phyloP scores from a whole-genome alignment of 352 stramenopile species.

The Aphanomyces invadans region DNA sequence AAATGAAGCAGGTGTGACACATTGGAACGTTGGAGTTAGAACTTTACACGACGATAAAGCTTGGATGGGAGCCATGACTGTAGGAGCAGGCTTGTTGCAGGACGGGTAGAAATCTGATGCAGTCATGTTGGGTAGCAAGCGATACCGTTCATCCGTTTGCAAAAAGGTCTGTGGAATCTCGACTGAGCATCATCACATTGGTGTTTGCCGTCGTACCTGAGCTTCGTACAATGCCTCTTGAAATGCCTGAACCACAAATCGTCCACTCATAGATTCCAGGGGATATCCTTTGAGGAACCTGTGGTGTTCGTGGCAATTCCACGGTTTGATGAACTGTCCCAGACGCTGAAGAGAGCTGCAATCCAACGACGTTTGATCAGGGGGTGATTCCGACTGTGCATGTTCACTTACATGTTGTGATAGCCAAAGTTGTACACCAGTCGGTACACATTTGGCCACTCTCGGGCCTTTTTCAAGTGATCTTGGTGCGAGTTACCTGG shows the following conservation, averaged over 20 bases:
- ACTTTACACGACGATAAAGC: no score
- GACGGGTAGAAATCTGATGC: constrained; percentile 1
- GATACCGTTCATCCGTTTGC: not conserved
- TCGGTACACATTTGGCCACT: not conserved
- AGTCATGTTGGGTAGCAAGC: constrained; percentile 2
- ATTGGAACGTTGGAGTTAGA: no score
- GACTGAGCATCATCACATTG: not conserved
- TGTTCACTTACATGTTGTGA: constrained; percentile 10
- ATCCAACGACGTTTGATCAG: not conserved
- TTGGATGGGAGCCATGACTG: no score
- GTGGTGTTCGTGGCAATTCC: not conserved
- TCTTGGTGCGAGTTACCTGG: not conserved
- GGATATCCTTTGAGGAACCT: constrained; percentile 2
- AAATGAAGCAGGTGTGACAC: no score
- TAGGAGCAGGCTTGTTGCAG: not conserved
- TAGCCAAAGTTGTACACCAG: constrained; percentile 17
- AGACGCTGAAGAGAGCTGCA: not conserved
- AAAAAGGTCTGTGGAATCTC: not conserved
- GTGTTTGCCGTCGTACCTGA: not conserved
- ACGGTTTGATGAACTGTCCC: not conserved
- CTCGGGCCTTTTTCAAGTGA: not conserved
- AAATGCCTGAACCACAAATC: not conserved
- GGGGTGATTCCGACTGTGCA: no score
- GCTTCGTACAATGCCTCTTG: constrained; percentile 4
- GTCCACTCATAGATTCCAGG: not conserved